phyloP scores from a whole-genome alignment of 2,329 filamentous ascomycete species.

The Sporothrix brunneoviolacea region DNA sequence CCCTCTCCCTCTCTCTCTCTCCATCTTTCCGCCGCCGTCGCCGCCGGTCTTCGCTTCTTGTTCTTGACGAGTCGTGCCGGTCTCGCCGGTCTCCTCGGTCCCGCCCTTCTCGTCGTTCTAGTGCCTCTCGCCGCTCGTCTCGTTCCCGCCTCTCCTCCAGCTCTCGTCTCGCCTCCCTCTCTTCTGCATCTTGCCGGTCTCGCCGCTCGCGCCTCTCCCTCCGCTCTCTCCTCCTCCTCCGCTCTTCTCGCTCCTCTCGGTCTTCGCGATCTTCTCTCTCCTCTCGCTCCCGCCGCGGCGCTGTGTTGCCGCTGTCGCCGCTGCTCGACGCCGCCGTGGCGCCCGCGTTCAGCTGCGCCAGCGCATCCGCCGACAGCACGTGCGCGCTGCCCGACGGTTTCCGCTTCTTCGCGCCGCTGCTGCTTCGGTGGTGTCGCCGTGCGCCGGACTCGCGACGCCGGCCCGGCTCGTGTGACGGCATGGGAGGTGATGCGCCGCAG shows the following conservation, averaged over 20 bases:
- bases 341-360: conserved; percentile 22
- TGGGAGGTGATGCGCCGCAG: not conserved
- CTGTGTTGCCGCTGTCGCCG: not conserved
- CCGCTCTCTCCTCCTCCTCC: not conserved
- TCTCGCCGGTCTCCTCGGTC: conserved; percentile 5
- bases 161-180: conserved; percentile 2
- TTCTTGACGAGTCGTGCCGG: not conserved
- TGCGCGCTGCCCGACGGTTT: conserved; percentile 19
- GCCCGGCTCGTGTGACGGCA: conserved; percentile 8
- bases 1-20: conserved; percentile 29
- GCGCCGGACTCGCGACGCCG: conserved; percentile 10
- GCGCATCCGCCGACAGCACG: conserved; percentile 22
- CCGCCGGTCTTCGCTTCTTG: not conserved
- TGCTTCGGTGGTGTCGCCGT: conserved; percentile 9
- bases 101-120: conserved; percentile 6
- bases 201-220: conserved; percentile 16
- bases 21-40: not conserved
- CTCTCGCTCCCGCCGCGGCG: conserved; percentile 22
- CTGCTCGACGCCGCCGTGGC: not conserved
- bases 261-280: not conserved
- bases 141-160: not conserved
- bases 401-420: conserved; percentile 19
- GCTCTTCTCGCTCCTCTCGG: not conserved
- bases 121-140: conserved; percentile 1
- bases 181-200: conserved; percentile 13